Conservation (phyloP, 345 rosid species). For the Trapa incisa region DNA sequence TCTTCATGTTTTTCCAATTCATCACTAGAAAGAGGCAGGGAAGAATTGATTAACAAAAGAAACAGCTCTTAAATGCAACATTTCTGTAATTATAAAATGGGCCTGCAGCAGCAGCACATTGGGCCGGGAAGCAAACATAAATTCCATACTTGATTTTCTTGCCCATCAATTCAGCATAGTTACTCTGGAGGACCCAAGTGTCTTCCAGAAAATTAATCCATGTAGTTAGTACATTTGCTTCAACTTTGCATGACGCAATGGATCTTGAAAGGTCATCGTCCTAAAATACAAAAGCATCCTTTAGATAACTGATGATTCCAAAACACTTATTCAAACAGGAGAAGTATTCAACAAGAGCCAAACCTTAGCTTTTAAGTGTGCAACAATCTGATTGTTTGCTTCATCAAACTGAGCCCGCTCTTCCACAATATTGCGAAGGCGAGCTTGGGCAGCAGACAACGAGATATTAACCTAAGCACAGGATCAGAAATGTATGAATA, state of each 20-base stretch:
- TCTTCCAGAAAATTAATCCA: slow-evolving; percentile 95
- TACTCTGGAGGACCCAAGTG: slow-evolving; percentile 68
- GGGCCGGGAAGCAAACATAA: slow-evolving; percentile 3
- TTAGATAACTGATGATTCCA: not conserved
- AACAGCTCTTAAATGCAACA: not conserved
- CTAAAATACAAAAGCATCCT: slow-evolving; percentile 17
- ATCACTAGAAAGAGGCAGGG: slow-evolving; percentile 34
- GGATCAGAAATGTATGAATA: not conserved
- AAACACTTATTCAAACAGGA: not conserved
- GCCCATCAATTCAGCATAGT: slow-evolving; percentile 54
- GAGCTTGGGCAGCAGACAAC: slow-evolving; percentile 80
- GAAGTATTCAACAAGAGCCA: not conserved
- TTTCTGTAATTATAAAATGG: not conserved
- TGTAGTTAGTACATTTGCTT: slow-evolving; percentile 65
- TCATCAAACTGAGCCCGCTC: slow-evolving; percentile 92
- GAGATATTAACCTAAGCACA: slow-evolving; percentile 59
- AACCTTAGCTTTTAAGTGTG: slow-evolving; percentile 79
- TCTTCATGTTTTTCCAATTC: slow-evolving; percentile 80
- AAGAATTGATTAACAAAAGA: slow-evolving; percentile 9
- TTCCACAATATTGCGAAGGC: slow-evolving; percentile 62
- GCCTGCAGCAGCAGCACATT: not conserved
- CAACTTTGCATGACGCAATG: slow-evolving; percentile 55
- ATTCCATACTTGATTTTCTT: slow-evolving; percentile 57
- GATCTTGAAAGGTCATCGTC: slow-evolving; percentile 86
- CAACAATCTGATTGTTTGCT: slow-evolving; percentile 78